Percentiles rank a stretch among this genome's conserved stretches.
These are phyloP conservation scores for Cajanus cajan DNA, from an alignment of 306 rosid genomes.

Conservation along the genomic window DNA sequence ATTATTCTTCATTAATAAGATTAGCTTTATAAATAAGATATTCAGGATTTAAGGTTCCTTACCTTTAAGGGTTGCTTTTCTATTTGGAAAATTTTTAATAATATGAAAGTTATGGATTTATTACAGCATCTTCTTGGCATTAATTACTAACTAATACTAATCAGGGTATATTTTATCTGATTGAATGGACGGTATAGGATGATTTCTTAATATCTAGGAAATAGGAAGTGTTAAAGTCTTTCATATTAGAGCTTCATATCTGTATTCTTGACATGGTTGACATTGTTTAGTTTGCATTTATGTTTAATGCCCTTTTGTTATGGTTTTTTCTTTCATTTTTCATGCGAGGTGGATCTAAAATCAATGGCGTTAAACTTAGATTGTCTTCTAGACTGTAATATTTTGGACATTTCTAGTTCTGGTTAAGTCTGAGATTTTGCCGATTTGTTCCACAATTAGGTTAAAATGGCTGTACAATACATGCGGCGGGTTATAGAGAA, in stretches of 20 bases:
- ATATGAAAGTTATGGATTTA: background rate
- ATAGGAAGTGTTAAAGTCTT: background rate
- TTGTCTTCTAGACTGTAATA: background rate
- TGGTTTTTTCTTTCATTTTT: background rate
- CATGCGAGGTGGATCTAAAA: constrained; percentile 1
- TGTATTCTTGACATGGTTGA: background rate
- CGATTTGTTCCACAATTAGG: constrained; percentile 46
- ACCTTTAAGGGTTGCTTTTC: background rate
- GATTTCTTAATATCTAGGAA: constrained; percentile 4
- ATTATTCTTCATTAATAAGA: background rate
- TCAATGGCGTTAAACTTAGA: background rate
- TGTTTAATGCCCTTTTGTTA: background rate
- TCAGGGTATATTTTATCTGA: background rate
- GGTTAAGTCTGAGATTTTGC: background rate
- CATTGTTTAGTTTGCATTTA: background rate
- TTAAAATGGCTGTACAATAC: constrained; percentile 91
- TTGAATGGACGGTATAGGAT: background rate
- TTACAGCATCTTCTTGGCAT: background rate
- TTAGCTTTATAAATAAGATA: background rate
- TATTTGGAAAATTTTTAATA: background rate
- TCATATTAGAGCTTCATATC: constrained; percentile 7
- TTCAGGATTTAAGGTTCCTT: background rate
- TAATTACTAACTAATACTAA: background rate
- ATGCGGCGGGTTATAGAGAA: constrained; percentile 91
- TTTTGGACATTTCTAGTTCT: constrained; percentile 4